A percentile compares a stretch with the other conserved stretches of the same genome.
Conservation (phyloP, 257 asterid species). For the Craterostigma plantagineum region DNA sequence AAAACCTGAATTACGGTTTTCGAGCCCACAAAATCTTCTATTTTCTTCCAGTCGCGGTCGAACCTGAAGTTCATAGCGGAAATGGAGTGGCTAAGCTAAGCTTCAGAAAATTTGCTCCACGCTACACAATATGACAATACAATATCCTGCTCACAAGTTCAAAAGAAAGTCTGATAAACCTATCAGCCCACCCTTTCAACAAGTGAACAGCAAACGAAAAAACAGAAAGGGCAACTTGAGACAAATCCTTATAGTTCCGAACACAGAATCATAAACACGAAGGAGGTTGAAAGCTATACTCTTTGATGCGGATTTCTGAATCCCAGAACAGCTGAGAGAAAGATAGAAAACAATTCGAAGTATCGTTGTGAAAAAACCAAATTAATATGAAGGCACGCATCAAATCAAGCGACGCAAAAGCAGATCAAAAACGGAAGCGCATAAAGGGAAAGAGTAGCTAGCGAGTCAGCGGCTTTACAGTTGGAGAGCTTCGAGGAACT, state of each 20-base stretch:
- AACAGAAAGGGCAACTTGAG: neutral
- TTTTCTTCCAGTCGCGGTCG: conserved; percentile 89
- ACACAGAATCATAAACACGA: too few species aligned
- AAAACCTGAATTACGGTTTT: conserved; percentile 70
- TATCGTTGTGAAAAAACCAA: too few species aligned
- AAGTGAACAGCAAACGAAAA: neutral
- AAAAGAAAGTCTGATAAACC: neutral
- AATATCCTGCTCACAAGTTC: neutral
- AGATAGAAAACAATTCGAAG: neutral
- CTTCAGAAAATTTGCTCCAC: neutral
- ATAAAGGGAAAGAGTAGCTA: neutral
- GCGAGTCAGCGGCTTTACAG: conserved; percentile 12
- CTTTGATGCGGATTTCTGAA: too few species aligned
- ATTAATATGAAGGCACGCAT: too few species aligned
- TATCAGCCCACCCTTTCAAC: conserved; percentile 1
- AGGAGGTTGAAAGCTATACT: too few species aligned
- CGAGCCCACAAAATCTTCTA: conserved; percentile 70
- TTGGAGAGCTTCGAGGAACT: conserved; percentile 40
- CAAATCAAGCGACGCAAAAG: neutral
- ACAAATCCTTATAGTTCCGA: too few species aligned
- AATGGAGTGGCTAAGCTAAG: neutral
- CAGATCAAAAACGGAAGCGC: neutral
- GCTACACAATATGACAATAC: neutral
- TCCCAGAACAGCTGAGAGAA: too few species aligned
- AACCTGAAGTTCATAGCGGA: conserved; percentile 22